Evolutionary conservation across 176 grass and related monocot genomes (phyloP).

Genomic region (Oryza glumipatula): DNA sequence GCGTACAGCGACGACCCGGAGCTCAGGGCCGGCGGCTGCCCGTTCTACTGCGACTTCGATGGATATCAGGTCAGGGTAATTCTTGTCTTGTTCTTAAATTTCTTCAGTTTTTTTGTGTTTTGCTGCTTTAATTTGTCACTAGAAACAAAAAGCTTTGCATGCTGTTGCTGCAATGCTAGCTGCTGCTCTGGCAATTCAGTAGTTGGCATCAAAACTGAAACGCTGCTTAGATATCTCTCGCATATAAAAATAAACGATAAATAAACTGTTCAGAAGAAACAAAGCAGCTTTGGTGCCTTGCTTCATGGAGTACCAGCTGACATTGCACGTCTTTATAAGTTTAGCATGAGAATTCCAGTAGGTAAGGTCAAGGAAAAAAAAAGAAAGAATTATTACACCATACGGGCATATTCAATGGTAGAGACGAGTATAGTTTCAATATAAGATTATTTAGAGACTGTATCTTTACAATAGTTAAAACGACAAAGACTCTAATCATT

Average conservation of each 20-base stretch:
- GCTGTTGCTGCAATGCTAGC: not conserved
- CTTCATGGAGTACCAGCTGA: too few species aligned
- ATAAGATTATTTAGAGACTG: too few species aligned
- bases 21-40: slow-evolving; percentile 74
- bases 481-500: too few species aligned
- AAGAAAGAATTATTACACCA: not conserved
- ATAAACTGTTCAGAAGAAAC: not conserved
- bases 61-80: slow-evolving; percentile 74
- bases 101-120: not conserved
- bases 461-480: too few species aligned
- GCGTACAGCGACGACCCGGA: slow-evolving; percentile 83
- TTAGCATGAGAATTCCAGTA: not conserved
- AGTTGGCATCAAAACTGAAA: not conserved
- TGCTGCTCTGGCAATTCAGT: not conserved
- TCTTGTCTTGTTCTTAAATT: slow-evolving; percentile 6
- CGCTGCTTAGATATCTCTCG: not conserved
- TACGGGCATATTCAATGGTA: not conserved
- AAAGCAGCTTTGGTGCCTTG: not conserved
- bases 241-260: not conserved
- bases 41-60: slow-evolving; percentile 94
- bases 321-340: not conserved
- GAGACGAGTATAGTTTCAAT: too few species aligned
- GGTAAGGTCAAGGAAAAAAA: not conserved
- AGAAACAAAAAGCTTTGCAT: not conserved
- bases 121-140: not conserved